Evolutionary conservation across 2,329 filamentous ascomycete species (phyloP).

Genomic region (Sporothrix mexicana): DNA sequence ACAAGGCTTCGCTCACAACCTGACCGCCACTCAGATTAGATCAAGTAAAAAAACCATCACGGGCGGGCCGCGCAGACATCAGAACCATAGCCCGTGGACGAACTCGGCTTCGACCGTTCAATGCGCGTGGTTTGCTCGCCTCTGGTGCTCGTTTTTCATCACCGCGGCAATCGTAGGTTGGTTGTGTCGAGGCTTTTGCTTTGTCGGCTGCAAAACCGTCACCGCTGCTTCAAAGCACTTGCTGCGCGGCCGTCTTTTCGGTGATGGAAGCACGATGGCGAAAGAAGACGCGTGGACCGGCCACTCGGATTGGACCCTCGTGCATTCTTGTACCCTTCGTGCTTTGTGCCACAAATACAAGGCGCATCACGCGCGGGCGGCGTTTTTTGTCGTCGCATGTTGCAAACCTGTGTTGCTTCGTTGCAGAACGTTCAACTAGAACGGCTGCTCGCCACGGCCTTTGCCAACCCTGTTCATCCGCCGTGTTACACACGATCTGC

Average conservation of each 20-base stretch:
- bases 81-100: conserved; percentile 55
- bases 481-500: conserved; percentile 15
- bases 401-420: background rate
- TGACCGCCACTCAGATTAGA: conserved; percentile 64
- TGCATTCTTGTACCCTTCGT: background rate
- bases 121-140: conserved; percentile 42
- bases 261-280: background rate
- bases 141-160: conserved; percentile 53
- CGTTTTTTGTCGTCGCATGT: background rate
- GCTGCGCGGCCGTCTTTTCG: background rate
- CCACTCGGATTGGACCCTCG: background rate
- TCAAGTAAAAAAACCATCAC: conserved; percentile 61
- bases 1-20: conserved; percentile 33
- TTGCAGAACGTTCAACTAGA: conserved; percentile 1
- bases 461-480: background rate
- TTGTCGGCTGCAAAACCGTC: background rate
- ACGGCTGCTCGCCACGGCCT: background rate
- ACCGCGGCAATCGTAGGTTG: conserved; percentile 30
- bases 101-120: conserved; percentile 57
- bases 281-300: background rate
- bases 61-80: conserved; percentile 47
- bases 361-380: background rate
- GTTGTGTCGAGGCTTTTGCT: no score
- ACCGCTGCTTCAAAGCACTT: conserved; percentile 1
- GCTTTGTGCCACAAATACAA: background rate